Conservation (phyloP, 768 basidiomycete genomes). For the Chalciporus chontae region DNA sequence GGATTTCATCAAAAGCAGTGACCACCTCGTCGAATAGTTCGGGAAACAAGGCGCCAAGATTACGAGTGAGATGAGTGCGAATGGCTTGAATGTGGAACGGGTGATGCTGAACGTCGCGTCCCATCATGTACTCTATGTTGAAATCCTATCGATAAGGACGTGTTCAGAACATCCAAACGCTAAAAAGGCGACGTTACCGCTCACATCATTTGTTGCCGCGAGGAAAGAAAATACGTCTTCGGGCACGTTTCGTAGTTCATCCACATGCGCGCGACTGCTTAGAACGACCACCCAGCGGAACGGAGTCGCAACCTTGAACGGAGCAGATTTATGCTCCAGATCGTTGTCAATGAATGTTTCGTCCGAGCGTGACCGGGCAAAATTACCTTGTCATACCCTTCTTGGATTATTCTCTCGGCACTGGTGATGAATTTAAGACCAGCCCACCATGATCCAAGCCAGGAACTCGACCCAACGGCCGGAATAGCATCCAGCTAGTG, state of each 20-base stretch:
- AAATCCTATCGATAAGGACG: conserved; percentile 24
- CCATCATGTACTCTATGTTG: conserved; percentile 36
- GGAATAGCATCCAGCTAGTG: conserved; percentile 19
- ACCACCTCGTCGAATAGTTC: conserved; percentile 43
- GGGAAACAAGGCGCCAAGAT: conserved; percentile 35
- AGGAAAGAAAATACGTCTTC: conserved; percentile 36
- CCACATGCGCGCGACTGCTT: conserved; percentile 26
- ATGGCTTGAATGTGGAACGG: conserved; percentile 27
- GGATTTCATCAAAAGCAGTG: conserved; percentile 35
- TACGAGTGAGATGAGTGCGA: conserved; percentile 33
- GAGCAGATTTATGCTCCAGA: conserved; percentile 20
- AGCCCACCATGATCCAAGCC: conserved; percentile 26
- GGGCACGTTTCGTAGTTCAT: conserved; percentile 38
- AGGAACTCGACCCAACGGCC: conserved; percentile 20
- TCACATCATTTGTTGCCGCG: conserved; percentile 34
- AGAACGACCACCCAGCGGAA: conserved; percentile 39
- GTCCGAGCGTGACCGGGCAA: neutral
- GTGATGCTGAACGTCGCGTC: conserved; percentile 24
- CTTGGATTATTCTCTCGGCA: conserved; percentile 21
- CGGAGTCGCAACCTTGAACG: conserved; percentile 30
- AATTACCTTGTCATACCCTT: conserved; percentile 30
- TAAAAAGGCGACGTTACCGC: neutral
- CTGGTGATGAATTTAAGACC: conserved; percentile 16
- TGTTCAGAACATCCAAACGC: neutral
- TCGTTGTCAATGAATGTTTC: too few relatives aligned